phyloP scores from a whole-genome alignment of 306 rosid species.

The Trifolium subterraneum region DNA sequence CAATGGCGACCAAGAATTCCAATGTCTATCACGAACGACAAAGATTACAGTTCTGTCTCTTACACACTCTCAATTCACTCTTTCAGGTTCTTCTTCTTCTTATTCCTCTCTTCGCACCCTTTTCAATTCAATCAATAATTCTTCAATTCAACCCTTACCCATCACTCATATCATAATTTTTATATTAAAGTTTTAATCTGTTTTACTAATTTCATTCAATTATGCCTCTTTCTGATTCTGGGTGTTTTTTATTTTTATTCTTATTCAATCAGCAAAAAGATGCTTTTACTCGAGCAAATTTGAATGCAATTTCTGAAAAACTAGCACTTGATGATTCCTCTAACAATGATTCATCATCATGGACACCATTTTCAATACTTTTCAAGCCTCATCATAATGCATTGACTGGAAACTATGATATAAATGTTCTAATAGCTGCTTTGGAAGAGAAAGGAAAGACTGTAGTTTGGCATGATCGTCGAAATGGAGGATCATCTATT shows the following conservation, averaged over 20 bases:
- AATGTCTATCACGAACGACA: constrained; percentile 85
- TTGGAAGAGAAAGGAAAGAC: constrained; percentile 76
- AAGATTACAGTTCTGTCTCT: constrained; percentile 80
- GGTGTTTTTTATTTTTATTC: constrained; percentile 26
- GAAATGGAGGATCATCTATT: constrained; percentile 67
- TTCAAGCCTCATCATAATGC: constrained; percentile 85
- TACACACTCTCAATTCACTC: constrained; percentile 84
- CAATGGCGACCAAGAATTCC: constrained; percentile 57
- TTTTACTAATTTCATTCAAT: constrained; percentile 6
- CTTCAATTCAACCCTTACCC: constrained; percentile 31
- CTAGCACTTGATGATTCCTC: constrained; percentile 56
- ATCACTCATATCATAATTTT: background rate
- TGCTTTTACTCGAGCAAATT: constrained; percentile 61
- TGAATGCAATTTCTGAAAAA: constrained; percentile 77
- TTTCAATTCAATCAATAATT: constrained; percentile 21
- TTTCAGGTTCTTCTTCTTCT: constrained; percentile 67
- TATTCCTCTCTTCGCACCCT: constrained; percentile 4
- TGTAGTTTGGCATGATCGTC: constrained; percentile 81
- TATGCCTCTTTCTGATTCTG: background rate
- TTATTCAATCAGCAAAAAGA: constrained; percentile 62
- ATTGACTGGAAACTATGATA: constrained; percentile 87
- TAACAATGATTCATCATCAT: constrained; percentile 48
- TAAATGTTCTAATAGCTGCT: constrained; percentile 84
- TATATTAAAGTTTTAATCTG: constrained; percentile 1
- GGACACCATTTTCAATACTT: constrained; percentile 69